phyloP scores from a whole-genome alignment of 495 filamentous ascomycete genomes.

The Penicillium samsonianum region DNA sequence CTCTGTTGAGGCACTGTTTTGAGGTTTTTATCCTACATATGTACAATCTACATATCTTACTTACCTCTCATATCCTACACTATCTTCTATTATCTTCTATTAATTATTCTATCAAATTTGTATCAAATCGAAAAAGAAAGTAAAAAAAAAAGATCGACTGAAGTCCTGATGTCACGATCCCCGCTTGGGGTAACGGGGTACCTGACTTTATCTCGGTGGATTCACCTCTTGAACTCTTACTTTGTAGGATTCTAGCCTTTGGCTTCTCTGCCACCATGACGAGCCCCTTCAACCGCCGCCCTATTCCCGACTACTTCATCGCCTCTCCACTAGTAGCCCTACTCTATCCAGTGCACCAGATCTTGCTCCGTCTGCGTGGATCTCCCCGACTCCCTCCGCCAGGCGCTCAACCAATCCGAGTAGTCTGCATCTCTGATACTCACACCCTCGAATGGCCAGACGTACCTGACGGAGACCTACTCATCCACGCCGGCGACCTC shows the following conservation, averaged over 20 bases:
- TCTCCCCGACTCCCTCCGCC: slow-evolving; percentile 55
- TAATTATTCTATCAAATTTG: not conserved
- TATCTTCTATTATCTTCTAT: not conserved
- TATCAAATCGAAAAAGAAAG: not conserved
- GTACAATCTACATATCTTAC: no score
- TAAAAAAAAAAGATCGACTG: not conserved
- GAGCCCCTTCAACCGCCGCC: slow-evolving; percentile 52
- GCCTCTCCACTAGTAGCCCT: slow-evolving; percentile 52
- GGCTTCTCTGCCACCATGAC: slow-evolving; percentile 30
- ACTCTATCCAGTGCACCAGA: slow-evolving; percentile 57
- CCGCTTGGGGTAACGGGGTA: slow-evolving; percentile 7
- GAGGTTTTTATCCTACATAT: no score
- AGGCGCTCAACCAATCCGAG: slow-evolving; percentile 57
- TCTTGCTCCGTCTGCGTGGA: slow-evolving; percentile 65
- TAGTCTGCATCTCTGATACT: slow-evolving; percentile 91
- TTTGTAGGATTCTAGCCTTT: no score
- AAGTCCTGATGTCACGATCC: slow-evolving; percentile 8
- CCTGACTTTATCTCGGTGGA: slow-evolving; percentile 1
- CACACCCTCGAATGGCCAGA: slow-evolving; percentile 64
- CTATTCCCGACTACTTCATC: slow-evolving; percentile 47
- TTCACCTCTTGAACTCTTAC: slow-evolving; percentile 2
- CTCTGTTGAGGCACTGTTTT: no score
- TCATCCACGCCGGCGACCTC: slow-evolving; percentile 90
- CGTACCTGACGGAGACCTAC: slow-evolving; percentile 76
- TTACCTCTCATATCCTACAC: not conserved